These are phyloP conservation scores for Hyphodiscus hymeniophilus DNA, from an alignment of 495 filamentous ascomycete genomes.

Conservation along the genomic window DNA sequence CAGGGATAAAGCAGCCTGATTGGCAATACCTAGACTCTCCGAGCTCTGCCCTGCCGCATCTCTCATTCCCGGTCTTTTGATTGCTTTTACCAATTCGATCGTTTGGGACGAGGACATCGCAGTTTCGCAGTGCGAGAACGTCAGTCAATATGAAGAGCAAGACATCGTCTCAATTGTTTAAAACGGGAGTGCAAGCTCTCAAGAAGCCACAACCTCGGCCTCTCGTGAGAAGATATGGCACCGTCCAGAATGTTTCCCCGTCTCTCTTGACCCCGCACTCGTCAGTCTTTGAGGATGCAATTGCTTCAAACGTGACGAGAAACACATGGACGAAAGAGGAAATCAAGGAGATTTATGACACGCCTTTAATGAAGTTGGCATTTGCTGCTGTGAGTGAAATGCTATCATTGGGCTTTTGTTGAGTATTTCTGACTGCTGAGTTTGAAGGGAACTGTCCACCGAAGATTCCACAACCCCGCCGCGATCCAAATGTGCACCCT, in stretches of 20 bases:
- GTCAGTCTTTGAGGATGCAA: slow-evolving; percentile 38
- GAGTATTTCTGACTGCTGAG: neutral
- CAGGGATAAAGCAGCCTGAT: too few relatives aligned
- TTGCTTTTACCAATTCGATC: too few relatives aligned
- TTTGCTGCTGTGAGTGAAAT: slow-evolving; percentile 55
- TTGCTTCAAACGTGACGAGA: slow-evolving; percentile 47
- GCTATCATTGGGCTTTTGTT: neutral
- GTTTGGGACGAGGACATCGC: too few relatives aligned
- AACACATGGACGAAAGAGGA: slow-evolving; percentile 74
- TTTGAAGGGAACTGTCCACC: slow-evolving; percentile 58
- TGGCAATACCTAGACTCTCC: too few relatives aligned
- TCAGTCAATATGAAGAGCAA: slow-evolving; percentile 10
- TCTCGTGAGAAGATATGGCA: slow-evolving; percentile 17
- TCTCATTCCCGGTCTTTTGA: neutral
- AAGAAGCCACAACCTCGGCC: slow-evolving; percentile 3
- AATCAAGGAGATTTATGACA: slow-evolving; percentile 66
- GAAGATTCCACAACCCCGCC: slow-evolving; percentile 70
- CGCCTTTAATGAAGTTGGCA: slow-evolving; percentile 66
- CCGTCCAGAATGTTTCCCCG: slow-evolving; percentile 8
- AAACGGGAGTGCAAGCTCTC: slow-evolving; percentile 9
- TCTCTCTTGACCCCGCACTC: slow-evolving; percentile 11
- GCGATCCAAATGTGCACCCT: slow-evolving; percentile 83
- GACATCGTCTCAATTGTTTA: slow-evolving; percentile 9
- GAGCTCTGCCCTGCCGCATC: too few relatives aligned
- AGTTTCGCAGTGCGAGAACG: slow-evolving; percentile 1